These are phyloP conservation scores for Lepiota subincarnata DNA, from an alignment of 768 basidiomycete species.

Conservation along the genomic window DNA sequence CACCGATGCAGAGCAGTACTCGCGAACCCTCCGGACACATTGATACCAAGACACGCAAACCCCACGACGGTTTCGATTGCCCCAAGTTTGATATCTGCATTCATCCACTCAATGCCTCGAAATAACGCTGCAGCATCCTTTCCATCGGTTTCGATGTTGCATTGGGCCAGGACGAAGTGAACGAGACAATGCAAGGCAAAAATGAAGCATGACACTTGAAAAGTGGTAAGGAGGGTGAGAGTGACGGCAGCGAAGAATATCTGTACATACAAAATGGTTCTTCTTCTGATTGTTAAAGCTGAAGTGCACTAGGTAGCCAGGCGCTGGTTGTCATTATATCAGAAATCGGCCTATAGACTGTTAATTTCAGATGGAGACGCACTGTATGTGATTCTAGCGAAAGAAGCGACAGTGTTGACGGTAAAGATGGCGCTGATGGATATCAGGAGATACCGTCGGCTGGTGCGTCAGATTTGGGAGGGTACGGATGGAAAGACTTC, in stretches of 20 bases:
- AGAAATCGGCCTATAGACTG: not conserved
- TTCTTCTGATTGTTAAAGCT: slow-evolving; percentile 36
- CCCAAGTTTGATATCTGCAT: slow-evolving; percentile 56
- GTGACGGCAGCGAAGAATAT: slow-evolving; percentile 56
- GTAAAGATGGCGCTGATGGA: slow-evolving; percentile 54
- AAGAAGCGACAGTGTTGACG: slow-evolving; percentile 60
- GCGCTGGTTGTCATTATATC: not conserved
- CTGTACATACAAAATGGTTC: slow-evolving; percentile 41
- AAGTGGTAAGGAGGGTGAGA: slow-evolving; percentile 53
- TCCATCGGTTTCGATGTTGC: slow-evolving; percentile 42
- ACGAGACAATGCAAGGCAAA: slow-evolving; percentile 57
- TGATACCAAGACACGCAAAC: slow-evolving; percentile 54
- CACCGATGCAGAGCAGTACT: slow-evolving; percentile 53
- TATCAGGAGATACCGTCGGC: slow-evolving; percentile 41
- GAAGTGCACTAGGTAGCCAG: slow-evolving; percentile 25
- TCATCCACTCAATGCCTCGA: slow-evolving; percentile 64
- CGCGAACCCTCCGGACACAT: slow-evolving; percentile 60
- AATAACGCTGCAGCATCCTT: slow-evolving; percentile 47
- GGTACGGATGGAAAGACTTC: slow-evolving; percentile 55
- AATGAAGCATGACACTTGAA: slow-evolving; percentile 55
- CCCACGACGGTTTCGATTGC: slow-evolving; percentile 63
- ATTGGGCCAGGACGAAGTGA: slow-evolving; percentile 45
- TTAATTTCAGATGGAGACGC: slow-evolving; percentile 20
- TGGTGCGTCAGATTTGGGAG: slow-evolving; percentile 37
- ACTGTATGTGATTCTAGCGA: slow-evolving; percentile 58